Conservation (phyloP, 225 moss, liverwort and hornwort genomes). For the Straminergon stramineum region DNA sequence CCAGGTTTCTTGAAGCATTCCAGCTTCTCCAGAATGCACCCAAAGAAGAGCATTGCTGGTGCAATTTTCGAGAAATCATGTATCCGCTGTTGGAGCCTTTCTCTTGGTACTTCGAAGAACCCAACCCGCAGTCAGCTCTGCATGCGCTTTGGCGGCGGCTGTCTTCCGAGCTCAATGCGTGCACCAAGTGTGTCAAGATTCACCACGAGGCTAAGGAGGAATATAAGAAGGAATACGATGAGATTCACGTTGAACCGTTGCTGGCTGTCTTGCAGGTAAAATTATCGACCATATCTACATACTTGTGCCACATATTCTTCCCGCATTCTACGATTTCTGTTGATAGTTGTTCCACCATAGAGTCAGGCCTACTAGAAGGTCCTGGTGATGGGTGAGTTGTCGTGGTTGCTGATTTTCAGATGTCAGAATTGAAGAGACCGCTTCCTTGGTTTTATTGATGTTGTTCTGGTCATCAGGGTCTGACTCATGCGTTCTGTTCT, state of each 20-base stretch:
- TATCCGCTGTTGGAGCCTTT: slow-evolving; percentile 87
- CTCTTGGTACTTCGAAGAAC: slow-evolving; percentile 41
- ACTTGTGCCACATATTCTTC: neutral
- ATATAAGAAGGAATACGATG: slow-evolving; percentile 58
- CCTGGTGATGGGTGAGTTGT: neutral
- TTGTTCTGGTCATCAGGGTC: neutral
- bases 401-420: neutral
- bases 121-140: slow-evolving; percentile 42
- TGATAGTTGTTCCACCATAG: neutral
- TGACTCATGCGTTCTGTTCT: neutral
- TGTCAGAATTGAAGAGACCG: neutral
- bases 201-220: slow-evolving; percentile 85
- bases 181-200: slow-evolving; percentile 73
- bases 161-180: slow-evolving; percentile 67
- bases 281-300: neutral
- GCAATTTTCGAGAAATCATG: slow-evolving; percentile 68
- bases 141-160: slow-evolving; percentile 76
- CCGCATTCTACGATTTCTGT: neutral
- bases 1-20: slow-evolving; percentile 67
- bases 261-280: slow-evolving; percentile 50
- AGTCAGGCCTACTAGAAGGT: neutral
- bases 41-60: slow-evolving; percentile 83
- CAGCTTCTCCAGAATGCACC: slow-evolving; percentile 65
- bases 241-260: slow-evolving; percentile 69
- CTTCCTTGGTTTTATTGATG: neutral